Evolutionary conservation across 371 early-diverging fungal species (phyloP), one percentile per base, ranked within the genome.

Genomic region (Rhizomucor miehei): DNA sequence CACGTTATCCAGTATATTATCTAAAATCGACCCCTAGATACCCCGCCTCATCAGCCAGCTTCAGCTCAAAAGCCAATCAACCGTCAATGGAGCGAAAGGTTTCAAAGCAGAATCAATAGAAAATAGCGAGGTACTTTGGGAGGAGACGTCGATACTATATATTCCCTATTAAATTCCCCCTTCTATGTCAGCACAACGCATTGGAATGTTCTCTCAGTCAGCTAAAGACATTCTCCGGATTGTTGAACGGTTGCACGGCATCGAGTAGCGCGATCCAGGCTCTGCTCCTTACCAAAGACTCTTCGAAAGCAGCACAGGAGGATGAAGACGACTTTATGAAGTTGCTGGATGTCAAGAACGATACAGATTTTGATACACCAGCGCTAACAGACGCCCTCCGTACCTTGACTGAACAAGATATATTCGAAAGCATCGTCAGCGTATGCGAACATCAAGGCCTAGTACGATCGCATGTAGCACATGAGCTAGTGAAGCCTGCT

Each of bases 231-330:
- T 75, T 78, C 34, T 66, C 68, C 14, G 75, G 78, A 4, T 48
- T 78, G n/a, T 44, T 78, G 12, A 74, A 78, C 54, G 75, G 75
- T 0, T 74, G 78, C 40, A 74, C 23, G 62, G 41, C 66, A 56
- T 24, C 67, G 57, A 9, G 63, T 36, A 59, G 12, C 66, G 71
- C 40, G 61, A 65, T 56, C 43, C 66, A 41, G 60, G 64, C 25
- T 51, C n/a, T 62, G 62, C 38, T 69, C 65, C 0, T 51, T 52
- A 52, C 59, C 63, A 1, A 63, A 65, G 6, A 53, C 47, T 1
- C 43, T 63, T 68, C 2, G 69, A 68, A 43, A 53, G 55, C 11
- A 53, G 70, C 36, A 56, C 59, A 3, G 57, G 71, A 67, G 11
- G 73, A 66, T 16, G 74, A 67, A 1, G 70, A 69, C 38, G 72